Evolutionary conservation across 2,329 filamentous ascomycete species (phyloP).

Genomic region (Cladosporium cucumerinum): DNA sequence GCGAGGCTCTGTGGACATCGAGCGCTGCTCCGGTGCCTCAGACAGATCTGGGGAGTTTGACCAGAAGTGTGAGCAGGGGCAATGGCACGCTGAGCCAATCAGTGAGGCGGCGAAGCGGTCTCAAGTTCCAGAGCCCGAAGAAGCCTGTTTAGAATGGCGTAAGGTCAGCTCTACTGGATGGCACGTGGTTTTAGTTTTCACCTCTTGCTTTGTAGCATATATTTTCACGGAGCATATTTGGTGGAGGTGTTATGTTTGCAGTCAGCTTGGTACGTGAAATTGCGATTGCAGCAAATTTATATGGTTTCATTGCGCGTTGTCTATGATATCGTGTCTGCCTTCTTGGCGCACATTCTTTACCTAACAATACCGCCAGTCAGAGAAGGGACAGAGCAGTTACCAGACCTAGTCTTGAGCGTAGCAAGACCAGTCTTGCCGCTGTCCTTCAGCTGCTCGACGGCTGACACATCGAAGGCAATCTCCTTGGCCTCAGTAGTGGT

Average conservation of each 20-base stretch:
- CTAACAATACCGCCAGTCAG: conserved; percentile 78
- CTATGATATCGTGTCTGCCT: conserved; percentile 9
- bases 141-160: background rate
- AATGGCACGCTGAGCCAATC: conserved; percentile 30
- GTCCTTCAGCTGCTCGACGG: conserved; percentile 71
- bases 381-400: conserved; percentile 77
- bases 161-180: background rate
- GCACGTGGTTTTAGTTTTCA: background rate
- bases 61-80: conserved; percentile 26
- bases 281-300: background rate
- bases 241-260: background rate
- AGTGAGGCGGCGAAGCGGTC: conserved; percentile 20
- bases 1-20: conserved; percentile 20
- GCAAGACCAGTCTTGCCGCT: conserved; percentile 54
- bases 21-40: conserved; percentile 15
- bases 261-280: background rate
- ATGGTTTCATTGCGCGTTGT: conserved; percentile 7
- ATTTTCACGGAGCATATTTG: background rate
- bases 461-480: conserved; percentile 79
- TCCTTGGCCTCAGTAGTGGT: conserved; percentile 78
- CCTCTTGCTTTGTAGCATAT: background rate
- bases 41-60: conserved; percentile 26
- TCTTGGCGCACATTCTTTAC: conserved; percentile 46
- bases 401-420: conserved; percentile 72
- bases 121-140: background rate